Percentiles rank a stretch among this genome's conserved stretches.
Conservation (phyloP, 2,329 filamentous ascomycete genomes). For the Pyrenophora tritici-repentis region DNA sequence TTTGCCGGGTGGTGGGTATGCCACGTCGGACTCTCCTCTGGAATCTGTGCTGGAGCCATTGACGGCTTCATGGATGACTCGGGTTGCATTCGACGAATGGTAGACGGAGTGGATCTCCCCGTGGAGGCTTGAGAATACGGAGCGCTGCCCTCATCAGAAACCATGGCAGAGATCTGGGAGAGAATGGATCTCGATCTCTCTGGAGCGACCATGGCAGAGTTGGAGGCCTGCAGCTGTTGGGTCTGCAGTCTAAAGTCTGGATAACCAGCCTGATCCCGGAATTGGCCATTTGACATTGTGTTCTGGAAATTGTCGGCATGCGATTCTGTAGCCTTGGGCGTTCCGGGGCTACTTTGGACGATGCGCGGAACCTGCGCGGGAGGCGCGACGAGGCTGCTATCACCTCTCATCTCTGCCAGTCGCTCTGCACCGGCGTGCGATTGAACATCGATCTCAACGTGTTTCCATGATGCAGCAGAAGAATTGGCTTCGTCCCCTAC, state of each 20-base stretch:
- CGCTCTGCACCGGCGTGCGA: slow-evolving; percentile 33
- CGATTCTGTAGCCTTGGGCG: slow-evolving; percentile 23
- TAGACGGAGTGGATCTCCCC: slow-evolving; percentile 38
- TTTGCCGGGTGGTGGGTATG: slow-evolving; percentile 20
- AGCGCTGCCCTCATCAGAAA: slow-evolving; percentile 34
- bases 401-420: slow-evolving; percentile 32
- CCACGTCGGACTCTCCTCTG: slow-evolving; percentile 26
- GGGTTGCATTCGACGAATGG: slow-evolving; percentile 32
- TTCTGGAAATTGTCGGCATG: slow-evolving; percentile 14
- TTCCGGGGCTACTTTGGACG: slow-evolving; percentile 17
- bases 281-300: slow-evolving; percentile 19
- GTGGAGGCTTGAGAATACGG: slow-evolving; percentile 38
- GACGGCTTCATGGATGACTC: slow-evolving; percentile 27
- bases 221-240: slow-evolving; percentile 20
- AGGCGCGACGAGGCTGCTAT: slow-evolving; percentile 33
- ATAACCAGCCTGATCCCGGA: slow-evolving; percentile 11
- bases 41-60: slow-evolving; percentile 28
- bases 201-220: slow-evolving; percentile 23
- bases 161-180: slow-evolving; percentile 45
- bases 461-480: slow-evolving; percentile 41
- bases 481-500: slow-evolving; percentile 38
- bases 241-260: slow-evolving; percentile 15
- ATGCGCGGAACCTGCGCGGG: slow-evolving; percentile 33
- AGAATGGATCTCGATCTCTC: slow-evolving; percentile 43
- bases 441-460: slow-evolving; percentile 30